Conservation (phyloP, 2,329 filamentous ascomycete genomes). For the Venturia pyrina region DNA sequence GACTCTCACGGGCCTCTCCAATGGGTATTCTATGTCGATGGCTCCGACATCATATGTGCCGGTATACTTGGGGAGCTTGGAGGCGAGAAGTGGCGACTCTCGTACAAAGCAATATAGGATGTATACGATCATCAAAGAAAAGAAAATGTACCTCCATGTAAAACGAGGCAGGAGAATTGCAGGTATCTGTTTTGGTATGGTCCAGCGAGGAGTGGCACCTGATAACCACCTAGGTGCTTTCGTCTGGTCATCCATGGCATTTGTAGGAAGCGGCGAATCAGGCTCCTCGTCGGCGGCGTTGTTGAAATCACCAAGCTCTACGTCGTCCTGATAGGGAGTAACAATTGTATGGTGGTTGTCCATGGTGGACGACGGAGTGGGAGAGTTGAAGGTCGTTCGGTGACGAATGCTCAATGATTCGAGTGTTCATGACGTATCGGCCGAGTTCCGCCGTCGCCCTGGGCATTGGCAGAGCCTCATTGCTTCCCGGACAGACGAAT, state of each 20-base stretch:
- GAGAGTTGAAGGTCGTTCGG: too few relatives aligned
- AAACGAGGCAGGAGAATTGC: slow-evolving; percentile 3
- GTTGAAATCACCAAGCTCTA: slow-evolving; percentile 1
- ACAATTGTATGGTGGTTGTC: not conserved
- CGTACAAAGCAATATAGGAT: slow-evolving; percentile 28
- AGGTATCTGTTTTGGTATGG: not conserved
- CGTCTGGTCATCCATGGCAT: not conserved
- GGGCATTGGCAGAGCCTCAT: not conserved
- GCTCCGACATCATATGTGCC: slow-evolving; percentile 72
- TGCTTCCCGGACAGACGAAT: not conserved
- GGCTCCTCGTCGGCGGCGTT: not conserved
- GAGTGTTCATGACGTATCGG: not conserved
- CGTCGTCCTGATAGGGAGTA: slow-evolving; percentile 8
- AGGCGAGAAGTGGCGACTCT: slow-evolving; percentile 32
- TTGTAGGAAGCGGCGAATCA: not conserved
- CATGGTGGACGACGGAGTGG: not conserved
- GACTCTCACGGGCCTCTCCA: slow-evolving; percentile 1
- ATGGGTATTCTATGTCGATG: slow-evolving; percentile 68
- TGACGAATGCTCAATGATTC: not conserved
- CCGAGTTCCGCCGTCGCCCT: not conserved
- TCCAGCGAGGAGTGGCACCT: not conserved
- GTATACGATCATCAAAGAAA: not conserved
- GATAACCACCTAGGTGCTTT: slow-evolving; percentile 8
- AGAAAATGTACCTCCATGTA: slow-evolving; percentile 6
- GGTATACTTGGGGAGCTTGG: slow-evolving; percentile 59